Evolutionary conservation across 148 eudicot species (phyloP).

Genomic region (Heliamphora exappendiculata): DNA sequence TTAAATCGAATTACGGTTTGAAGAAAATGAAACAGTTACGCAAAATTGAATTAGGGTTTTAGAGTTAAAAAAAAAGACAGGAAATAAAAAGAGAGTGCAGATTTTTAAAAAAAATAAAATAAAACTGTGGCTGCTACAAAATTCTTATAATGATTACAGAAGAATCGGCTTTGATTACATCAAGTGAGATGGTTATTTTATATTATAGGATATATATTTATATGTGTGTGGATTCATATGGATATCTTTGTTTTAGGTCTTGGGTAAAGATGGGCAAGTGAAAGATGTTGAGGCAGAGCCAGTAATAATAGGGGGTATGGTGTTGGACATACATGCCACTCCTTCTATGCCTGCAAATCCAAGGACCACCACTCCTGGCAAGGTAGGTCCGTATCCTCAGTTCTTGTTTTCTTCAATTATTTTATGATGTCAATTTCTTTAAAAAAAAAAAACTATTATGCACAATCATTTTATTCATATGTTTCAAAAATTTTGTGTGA

Average conservation of each 20-base stretch:
- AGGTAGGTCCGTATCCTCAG: slow-evolving; percentile 28
- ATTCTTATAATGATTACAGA: too few species aligned
- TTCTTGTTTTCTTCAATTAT: background rate
- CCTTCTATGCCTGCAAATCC: slow-evolving; percentile 51
- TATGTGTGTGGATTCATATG: background rate
- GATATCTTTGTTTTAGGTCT: background rate
- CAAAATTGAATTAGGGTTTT: too few species aligned
- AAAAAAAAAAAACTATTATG: too few species aligned
- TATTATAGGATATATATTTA: background rate
- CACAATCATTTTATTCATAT: too few species aligned
- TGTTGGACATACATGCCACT: slow-evolving; percentile 78
- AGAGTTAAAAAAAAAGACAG: too few species aligned
- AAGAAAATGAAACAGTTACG: too few species aligned
- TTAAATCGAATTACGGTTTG: too few species aligned
- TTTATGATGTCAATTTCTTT: background rate
- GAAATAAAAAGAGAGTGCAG: too few species aligned
- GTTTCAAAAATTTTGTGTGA: too few species aligned
- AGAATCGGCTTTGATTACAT: too few species aligned
- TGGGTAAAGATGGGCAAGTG: slow-evolving; percentile 3
- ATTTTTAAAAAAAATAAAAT: too few species aligned
- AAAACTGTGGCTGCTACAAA: too few species aligned
- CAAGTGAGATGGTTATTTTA: background rate
- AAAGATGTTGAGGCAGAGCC: slow-evolving; percentile 28
- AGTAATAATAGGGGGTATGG: slow-evolving; percentile 91
- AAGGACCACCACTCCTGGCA: slow-evolving; percentile 79